Conservation (phyloP, 2,329 filamentous ascomycete genomes). For the Colletotrichum orbiculare region DNA sequence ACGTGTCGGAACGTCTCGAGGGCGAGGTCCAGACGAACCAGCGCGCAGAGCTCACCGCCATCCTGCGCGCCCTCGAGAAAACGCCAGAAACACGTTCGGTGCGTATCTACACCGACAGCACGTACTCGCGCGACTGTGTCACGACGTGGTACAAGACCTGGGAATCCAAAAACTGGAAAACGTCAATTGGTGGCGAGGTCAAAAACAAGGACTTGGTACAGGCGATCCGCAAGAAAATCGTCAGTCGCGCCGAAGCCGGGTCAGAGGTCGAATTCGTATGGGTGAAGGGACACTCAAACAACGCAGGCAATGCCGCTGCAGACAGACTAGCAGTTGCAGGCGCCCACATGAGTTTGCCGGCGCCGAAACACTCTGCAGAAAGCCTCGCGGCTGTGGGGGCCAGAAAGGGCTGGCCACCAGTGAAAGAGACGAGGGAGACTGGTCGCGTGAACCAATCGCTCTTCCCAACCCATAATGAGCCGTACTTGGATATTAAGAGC, state of each 20-base stretch:
- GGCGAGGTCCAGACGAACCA: constrained; percentile 90
- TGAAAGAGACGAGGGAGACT: too few species aligned
- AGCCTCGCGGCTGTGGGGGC: too few species aligned
- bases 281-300: constrained; percentile 86
- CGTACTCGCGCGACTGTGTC: constrained; percentile 90
- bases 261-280: constrained; percentile 78
- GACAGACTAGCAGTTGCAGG: constrained; percentile 77
- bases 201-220: constrained; percentile 89
- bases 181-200: constrained; percentile 74
- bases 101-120: constrained; percentile 87
- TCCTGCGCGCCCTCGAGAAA: constrained; percentile 84
- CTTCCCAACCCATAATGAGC: too few species aligned
- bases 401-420: too few species aligned
- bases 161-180: constrained; percentile 82
- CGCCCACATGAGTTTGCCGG: constrained; percentile 33
- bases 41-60: constrained; percentile 91
- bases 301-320: constrained; percentile 82
- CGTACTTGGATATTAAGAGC: too few species aligned
- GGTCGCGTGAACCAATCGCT: too few species aligned
- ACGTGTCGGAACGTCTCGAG: constrained; percentile 79
- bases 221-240: constrained; percentile 59
- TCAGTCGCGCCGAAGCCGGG: constrained; percentile 42
- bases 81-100: constrained; percentile 75
- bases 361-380: too few species aligned
- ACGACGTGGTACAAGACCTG: constrained; percentile 86